A percentile compares a stretch with the other conserved stretches of the same genome.
These are phyloP conservation scores for Trichoderma orchidacearum DNA, from an alignment of 495 filamentous ascomycete species.

Conservation along the genomic window DNA sequence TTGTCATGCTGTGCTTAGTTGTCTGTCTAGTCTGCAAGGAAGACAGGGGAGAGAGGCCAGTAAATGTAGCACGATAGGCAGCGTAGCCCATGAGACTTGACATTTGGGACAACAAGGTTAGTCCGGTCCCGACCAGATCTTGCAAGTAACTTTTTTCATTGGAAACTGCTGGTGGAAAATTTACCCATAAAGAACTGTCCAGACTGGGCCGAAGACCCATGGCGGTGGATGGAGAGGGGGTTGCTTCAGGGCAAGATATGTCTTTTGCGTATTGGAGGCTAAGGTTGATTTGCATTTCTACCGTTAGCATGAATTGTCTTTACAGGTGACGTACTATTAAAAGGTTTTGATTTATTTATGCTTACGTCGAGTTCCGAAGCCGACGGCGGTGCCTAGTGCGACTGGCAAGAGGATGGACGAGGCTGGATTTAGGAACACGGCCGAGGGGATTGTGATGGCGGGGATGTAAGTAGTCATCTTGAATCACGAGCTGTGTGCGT, in stretches of 20 bases:
- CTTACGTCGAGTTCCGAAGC: slow-evolving; percentile 45
- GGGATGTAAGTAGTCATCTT: slow-evolving; percentile 57
- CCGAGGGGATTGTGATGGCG: slow-evolving; percentile 47
- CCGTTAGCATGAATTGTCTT: too few relatives aligned
- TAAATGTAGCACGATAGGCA: slow-evolving; percentile 50
- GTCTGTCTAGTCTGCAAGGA: slow-evolving; percentile 12
- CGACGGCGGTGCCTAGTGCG: slow-evolving; percentile 46
- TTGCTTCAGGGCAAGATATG: slow-evolving; percentile 57
- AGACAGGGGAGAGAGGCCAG: slow-evolving; percentile 34
- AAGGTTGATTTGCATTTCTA: too few relatives aligned
- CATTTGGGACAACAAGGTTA: background rate
- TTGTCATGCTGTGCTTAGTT: slow-evolving; percentile 47
- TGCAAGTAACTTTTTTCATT: too few relatives aligned
- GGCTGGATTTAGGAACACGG: slow-evolving; percentile 51
- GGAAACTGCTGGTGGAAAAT: background rate
- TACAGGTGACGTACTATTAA: too few relatives aligned
- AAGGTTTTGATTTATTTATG: too few relatives aligned
- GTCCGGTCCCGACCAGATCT: too few relatives aligned
- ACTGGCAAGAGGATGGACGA: slow-evolving; percentile 57
- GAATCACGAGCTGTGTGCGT: background rate
- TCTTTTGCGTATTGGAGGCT: slow-evolving; percentile 44
- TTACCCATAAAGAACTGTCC: slow-evolving; percentile 68
- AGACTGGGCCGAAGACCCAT: slow-evolving; percentile 68
- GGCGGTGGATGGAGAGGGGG: slow-evolving; percentile 71
- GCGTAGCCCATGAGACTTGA: slow-evolving; percentile 66